phyloP scores from a whole-genome alignment of 768 basidiomycete genomes.

The Trametes cinnabarina region DNA sequence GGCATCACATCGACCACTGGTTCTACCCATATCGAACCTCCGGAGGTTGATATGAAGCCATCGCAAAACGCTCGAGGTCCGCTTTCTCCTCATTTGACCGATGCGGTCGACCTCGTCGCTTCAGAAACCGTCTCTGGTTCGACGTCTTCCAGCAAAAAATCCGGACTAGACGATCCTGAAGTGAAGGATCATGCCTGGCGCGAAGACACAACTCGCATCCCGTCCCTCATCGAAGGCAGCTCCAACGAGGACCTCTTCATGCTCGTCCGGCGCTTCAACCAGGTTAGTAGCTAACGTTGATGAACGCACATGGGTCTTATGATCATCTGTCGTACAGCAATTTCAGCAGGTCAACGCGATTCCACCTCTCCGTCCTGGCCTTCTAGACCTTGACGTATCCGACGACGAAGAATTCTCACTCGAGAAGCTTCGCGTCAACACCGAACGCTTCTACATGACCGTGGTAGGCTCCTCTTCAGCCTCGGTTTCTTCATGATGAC shows the following conservation, averaged over 20 bases:
- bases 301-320: no score
- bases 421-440: slow-evolving; percentile 41
- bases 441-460: slow-evolving; percentile 43
- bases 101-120: slow-evolving; percentile 8
- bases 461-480: slow-evolving; percentile 34
- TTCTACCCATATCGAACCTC: background rate
- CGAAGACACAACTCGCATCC: slow-evolving; percentile 19
- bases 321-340: slow-evolving; percentile 32
- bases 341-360: slow-evolving; percentile 37
- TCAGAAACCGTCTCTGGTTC: background rate
- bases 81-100: background rate
- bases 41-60: slow-evolving; percentile 9
- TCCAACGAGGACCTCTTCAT: slow-evolving; percentile 40
- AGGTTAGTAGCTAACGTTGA: slow-evolving; percentile 26
- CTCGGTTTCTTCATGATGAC: background rate
- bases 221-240: slow-evolving; percentile 34
- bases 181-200: slow-evolving; percentile 30
- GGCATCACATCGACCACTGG: no score
- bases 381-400: slow-evolving; percentile 40
- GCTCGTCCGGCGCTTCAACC: slow-evolving; percentile 41
- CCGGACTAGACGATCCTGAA: slow-evolving; percentile 27
- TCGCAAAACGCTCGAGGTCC: background rate
- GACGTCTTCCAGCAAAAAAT: slow-evolving; percentile 7
- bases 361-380: slow-evolving; percentile 27
- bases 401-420: slow-evolving; percentile 42